Conservation (phyloP, 371 early-diverging fungal genomes). For the Rhizopus stolonifer region DNA sequence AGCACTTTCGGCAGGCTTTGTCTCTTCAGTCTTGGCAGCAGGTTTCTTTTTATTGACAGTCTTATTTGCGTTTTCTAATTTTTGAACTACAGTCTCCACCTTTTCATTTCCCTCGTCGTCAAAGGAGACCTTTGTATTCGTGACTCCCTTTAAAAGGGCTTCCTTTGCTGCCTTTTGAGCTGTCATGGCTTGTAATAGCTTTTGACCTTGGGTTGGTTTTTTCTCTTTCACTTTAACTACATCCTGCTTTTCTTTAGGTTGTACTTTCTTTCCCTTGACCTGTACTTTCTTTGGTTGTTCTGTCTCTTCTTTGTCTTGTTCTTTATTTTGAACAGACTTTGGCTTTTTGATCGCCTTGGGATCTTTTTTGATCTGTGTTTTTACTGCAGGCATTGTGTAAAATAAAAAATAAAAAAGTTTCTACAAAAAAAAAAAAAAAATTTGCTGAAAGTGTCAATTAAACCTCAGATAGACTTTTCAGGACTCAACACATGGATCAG, state of each 20-base stretch:
- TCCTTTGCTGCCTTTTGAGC: conserved; percentile 30
- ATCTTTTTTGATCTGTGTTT: conserved; percentile 1
- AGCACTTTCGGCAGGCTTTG: conserved; percentile 10
- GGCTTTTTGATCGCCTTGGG: background rate
- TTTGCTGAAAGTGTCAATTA: too few relatives aligned
- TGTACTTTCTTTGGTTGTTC: background rate
- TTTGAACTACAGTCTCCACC: conserved; percentile 23
- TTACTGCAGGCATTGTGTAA: too few relatives aligned
- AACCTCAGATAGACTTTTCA: too few relatives aligned
- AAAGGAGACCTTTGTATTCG: conserved; percentile 22
- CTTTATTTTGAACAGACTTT: background rate
- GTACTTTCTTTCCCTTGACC: background rate
- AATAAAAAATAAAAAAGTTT: too few relatives aligned
- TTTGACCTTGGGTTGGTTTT: conserved; percentile 24
- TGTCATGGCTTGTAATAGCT: conserved; percentile 32
- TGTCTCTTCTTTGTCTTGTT: too few relatives aligned
- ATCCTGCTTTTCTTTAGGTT: too few relatives aligned
- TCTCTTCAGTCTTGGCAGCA: too few relatives aligned
- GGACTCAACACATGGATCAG: too few relatives aligned
- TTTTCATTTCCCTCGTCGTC: conserved; percentile 29
- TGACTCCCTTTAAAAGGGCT: conserved; percentile 21
- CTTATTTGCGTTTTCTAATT: conserved; percentile 2
- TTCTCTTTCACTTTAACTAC: background rate
- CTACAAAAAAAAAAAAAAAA: too few relatives aligned
- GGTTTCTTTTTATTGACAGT: conserved; percentile 9